phyloP scores from a whole-genome alignment of 2,329 filamentous ascomycete genomes.

The Penicillium sclerotigenum region DNA sequence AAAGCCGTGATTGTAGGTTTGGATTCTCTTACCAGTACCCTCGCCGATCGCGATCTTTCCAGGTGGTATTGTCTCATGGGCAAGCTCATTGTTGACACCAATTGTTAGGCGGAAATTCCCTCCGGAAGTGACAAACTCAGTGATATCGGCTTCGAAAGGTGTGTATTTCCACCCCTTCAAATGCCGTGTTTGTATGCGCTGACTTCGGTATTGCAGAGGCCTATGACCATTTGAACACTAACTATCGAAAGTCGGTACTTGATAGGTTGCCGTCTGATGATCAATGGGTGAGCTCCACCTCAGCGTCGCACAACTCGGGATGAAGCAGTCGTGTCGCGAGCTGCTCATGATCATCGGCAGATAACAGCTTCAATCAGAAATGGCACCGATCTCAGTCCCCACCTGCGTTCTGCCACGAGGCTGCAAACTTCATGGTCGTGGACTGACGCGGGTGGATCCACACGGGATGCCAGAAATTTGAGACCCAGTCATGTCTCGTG shows the following conservation, averaged over 20 bases:
- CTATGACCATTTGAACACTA: not conserved
- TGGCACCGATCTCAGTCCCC: not conserved
- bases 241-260: not conserved
- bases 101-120: constrained; percentile 30
- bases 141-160: constrained; percentile 28
- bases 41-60: constrained; percentile 11
- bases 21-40: constrained; percentile 16
- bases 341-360: not conserved
- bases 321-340: not conserved
- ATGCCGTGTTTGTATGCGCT: not conserved
- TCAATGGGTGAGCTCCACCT: no score
- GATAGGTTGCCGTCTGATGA: not conserved
- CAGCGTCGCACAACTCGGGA: not conserved
- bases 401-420: not conserved
- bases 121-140: constrained; percentile 17
- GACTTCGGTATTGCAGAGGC: no score
- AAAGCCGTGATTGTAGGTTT: constrained; percentile 32
- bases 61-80: constrained; percentile 30
- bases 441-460: not conserved
- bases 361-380: no score
- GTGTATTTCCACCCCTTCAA: constrained; percentile 14
- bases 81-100: constrained; percentile 32
- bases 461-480: not conserved
- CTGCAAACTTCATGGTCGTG: not conserved
- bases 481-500: not conserved